These are phyloP conservation scores for Laburnicola sp. DNA, from an alignment of 2,329 filamentous ascomycete species.

Conservation along the genomic window DNA sequence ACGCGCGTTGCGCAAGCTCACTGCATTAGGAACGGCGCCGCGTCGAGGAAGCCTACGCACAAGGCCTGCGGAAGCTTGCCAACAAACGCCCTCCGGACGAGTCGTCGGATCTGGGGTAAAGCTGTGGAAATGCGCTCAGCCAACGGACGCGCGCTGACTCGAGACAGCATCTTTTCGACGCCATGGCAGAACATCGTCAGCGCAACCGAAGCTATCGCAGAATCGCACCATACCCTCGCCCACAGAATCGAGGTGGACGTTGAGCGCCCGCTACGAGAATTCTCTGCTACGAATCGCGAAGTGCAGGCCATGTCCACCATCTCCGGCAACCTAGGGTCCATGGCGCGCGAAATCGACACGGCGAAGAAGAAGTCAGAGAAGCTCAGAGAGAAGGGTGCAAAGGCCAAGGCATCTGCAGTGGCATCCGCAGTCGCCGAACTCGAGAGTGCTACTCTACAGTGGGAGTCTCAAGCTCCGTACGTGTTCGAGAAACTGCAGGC, in stretches of 20 bases:
- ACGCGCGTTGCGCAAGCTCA: conserved; percentile 23
- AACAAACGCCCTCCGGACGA: conserved; percentile 73
- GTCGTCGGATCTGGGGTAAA: conserved; percentile 83
- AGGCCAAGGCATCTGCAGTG: conserved; percentile 75
- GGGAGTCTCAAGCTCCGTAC: conserved; percentile 92
- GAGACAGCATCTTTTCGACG: conserved; percentile 76
- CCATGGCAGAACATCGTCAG: conserved; percentile 88
- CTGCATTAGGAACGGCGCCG: conserved; percentile 78
- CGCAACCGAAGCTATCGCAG: conserved; percentile 77
- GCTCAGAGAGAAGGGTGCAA: conserved; percentile 75
- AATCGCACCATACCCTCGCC: conserved; percentile 79
- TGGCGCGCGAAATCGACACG: conserved; percentile 83
- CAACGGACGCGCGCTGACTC: conserved; percentile 24
- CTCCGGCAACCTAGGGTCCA: conserved; percentile 73
- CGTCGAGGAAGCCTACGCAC: conserved; percentile 87
- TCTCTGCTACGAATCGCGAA: conserved; percentile 70
- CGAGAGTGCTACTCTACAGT: conserved; percentile 78
- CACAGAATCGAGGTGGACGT: conserved; percentile 85
- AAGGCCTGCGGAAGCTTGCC: conserved; percentile 78
- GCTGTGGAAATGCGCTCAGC: conserved; percentile 14
- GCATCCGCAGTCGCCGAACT: conserved; percentile 72
- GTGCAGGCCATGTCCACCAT: conserved; percentile 80
- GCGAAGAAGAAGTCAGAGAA: conserved; percentile 86
- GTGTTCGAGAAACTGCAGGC: conserved; percentile 92
- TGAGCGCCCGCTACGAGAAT: conserved; percentile 78